phyloP scores from a whole-genome alignment of 1,284 basidiomycete genomes.

The Cutaneotrichosporon cyanovorans region DNA sequence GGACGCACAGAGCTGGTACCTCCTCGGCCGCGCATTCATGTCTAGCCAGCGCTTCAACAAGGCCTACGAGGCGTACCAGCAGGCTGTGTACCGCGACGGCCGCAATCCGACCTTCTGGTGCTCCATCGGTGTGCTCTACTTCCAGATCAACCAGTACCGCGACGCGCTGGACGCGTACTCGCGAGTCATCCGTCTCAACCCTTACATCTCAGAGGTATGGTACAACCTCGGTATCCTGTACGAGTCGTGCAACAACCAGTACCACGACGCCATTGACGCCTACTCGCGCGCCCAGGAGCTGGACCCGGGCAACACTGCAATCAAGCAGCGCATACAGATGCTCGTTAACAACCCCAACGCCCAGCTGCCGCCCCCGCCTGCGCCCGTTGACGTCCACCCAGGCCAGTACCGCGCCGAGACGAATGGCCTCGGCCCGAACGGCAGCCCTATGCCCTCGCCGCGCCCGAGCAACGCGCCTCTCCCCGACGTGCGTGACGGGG shows the following conservation, averaged over 20 bases:
- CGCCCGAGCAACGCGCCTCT: slow-evolving; percentile 16
- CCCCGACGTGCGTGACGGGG: background rate
- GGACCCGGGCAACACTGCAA: slow-evolving; percentile 69
- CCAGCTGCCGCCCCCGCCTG: slow-evolving; percentile 69
- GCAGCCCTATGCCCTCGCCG: slow-evolving; percentile 24
- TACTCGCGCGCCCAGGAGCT: slow-evolving; percentile 88
- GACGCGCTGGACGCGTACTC: slow-evolving; percentile 98
- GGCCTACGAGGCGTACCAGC: slow-evolving; percentile 98
- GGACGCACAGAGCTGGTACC: slow-evolving; percentile 97
- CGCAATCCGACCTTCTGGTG: slow-evolving; percentile 99
- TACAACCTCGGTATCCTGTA: slow-evolving; percentile 95
- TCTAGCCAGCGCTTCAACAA: slow-evolving; percentile 99
- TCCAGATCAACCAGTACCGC: slow-evolving; percentile 98
- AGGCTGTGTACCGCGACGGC: slow-evolving; percentile 96
- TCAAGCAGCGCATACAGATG: slow-evolving; percentile 67
- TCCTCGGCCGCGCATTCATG: slow-evolving; percentile 97
- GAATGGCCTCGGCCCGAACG: slow-evolving; percentile 14
- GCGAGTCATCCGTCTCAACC: slow-evolving; percentile 94
- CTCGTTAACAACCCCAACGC: slow-evolving; percentile 69
- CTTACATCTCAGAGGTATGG: slow-evolving; percentile 99
- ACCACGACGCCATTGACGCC: slow-evolving; percentile 95
- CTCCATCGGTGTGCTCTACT: slow-evolving; percentile 97
- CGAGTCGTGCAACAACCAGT: slow-evolving; percentile 98
- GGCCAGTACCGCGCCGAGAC: slow-evolving; percentile 69
- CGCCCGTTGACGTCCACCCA: slow-evolving; percentile 89